Evolutionary conservation across 2,329 filamentous ascomycete species (phyloP).

Genomic region (Hypoxylon rubiginosum): DNA sequence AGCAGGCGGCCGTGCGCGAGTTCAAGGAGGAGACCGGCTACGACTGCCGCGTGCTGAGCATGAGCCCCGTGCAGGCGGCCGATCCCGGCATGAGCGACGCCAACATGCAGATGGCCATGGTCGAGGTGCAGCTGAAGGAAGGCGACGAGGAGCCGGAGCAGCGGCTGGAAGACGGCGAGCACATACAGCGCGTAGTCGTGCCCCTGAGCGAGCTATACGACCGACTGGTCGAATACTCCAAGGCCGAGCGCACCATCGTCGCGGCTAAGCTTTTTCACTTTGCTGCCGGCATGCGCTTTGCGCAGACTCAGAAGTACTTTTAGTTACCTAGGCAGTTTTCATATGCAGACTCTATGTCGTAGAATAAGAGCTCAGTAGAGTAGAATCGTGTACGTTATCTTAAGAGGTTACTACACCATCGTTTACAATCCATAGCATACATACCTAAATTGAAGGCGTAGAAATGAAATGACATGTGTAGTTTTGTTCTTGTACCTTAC

Average conservation of each 20-base stretch:
- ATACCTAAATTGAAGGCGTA: neutral
- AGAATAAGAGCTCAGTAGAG: neutral
- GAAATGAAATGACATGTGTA: neutral
- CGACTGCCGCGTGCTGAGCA: slow-evolving; percentile 62
- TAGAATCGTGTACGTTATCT: neutral
- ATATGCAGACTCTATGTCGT: neutral
- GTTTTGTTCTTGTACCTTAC: neutral
- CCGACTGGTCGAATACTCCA: slow-evolving; percentile 61
- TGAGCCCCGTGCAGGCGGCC: slow-evolving; percentile 67
- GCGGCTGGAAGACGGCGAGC: slow-evolving; percentile 71
- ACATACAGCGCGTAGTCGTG: slow-evolving; percentile 71
- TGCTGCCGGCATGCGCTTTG: slow-evolving; percentile 68
- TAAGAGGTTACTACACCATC: neutral
- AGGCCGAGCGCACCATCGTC: slow-evolving; percentile 65
- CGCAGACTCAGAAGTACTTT: slow-evolving; percentile 53
- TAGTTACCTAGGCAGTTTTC: neutral
- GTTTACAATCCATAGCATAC: neutral
- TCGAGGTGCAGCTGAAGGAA: slow-evolving; percentile 67
- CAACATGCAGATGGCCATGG: slow-evolving; percentile 72
- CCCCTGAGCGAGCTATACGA: slow-evolving; percentile 69
- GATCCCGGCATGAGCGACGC: slow-evolving; percentile 72
- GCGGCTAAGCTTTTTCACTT: slow-evolving; percentile 72
- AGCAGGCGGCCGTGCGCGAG: slow-evolving; percentile 66
- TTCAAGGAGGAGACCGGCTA: slow-evolving; percentile 70
- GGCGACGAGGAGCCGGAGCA: slow-evolving; percentile 67